Evolutionary conservation across 768 basidiomycete genomes (phyloP), one percentile per base, ranked within the genome.

Genomic region (Trametes meyenii): DNA sequence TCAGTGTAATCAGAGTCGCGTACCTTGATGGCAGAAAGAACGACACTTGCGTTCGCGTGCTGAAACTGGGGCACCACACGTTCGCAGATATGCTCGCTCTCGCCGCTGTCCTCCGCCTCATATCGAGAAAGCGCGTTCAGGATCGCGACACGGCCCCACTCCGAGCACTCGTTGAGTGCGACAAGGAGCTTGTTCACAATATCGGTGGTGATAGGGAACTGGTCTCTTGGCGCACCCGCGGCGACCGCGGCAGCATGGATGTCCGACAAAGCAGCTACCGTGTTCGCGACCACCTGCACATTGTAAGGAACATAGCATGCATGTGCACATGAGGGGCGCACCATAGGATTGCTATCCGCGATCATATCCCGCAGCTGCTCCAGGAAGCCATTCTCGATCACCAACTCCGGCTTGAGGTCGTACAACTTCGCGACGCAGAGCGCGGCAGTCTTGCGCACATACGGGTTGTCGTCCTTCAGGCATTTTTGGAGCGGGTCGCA

Each of bases 51-150:
- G 67, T 99, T 99, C 26, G 86, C 90, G 70, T 99, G 97, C 74
- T 99, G 97, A 75, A 98, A 96, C 70, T 99, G 97, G 4, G 97
- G 97, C 42, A 98, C 90, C 13, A 98, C 96, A 29, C 97, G 87
- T 75, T 98, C 97, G 73, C 97, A 98, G 63, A 98, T 98, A 72
- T 98, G 96, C 71, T 99, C 97, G 72, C 92, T 92, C 78, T 99
- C 97, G 75, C 93, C 92, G 62, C 92, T 93, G 69, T 96, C 96
- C 42, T 82, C 79, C 0, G 94, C 85, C 38, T 80, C 80, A 74
- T 98, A 98, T 45, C 92, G 85, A 5, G 93, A 83, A 33, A 98
- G 77, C 0, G 94, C 92, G 60, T 89, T 90, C 54, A 98, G 76
- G 39, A 99, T 87, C 0, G 96, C 94, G 16, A 99, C 94, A 58